Percentiles rank a stretch among this genome's conserved stretches.
These are phyloP conservation scores for Alternaria consortialis DNA, from an alignment of 2,329 filamentous ascomycete species.

Conservation along the genomic window DNA sequence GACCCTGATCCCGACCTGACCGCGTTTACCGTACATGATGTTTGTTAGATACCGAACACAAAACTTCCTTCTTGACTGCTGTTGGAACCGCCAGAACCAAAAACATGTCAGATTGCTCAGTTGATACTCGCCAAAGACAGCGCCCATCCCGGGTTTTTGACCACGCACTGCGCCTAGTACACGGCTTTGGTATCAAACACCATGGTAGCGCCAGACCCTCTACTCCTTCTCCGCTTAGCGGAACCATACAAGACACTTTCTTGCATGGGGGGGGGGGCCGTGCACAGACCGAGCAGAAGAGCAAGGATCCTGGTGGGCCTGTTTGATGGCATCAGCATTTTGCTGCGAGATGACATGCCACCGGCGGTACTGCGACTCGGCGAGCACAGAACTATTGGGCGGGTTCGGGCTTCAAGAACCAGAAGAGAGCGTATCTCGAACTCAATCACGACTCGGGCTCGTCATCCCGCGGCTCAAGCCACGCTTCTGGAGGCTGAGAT, in stretches of 20 bases:
- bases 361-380: slow-evolving; percentile 1
- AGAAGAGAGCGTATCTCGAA: neutral
- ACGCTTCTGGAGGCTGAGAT: slow-evolving; percentile 19
- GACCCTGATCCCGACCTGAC: slow-evolving; percentile 23
- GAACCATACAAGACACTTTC: slow-evolving; percentile 24
- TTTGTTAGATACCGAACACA: neutral
- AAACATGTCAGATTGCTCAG: slow-evolving; percentile 8
- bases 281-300: slow-evolving; percentile 25
- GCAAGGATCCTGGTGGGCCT: slow-evolving; percentile 22
- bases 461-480: slow-evolving; percentile 18
- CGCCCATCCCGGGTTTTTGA: slow-evolving; percentile 32
- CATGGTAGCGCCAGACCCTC: slow-evolving; percentile 29
- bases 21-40: slow-evolving; percentile 21
- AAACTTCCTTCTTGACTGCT: neutral
- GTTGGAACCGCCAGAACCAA: neutral
- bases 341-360: slow-evolving; percentile 33
- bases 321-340: slow-evolving; percentile 27
- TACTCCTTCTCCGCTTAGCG: slow-evolving; percentile 32
- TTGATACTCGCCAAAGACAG: slow-evolving; percentile 21
- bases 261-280: slow-evolving; percentile 18
- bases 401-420: neutral
- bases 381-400: slow-evolving; percentile 5
- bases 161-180: slow-evolving; percentile 22
- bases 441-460: neutral
- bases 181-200: slow-evolving; percentile 33